phyloP scores from a whole-genome alignment of 805 yeast species.

The Cyberlindnera xylosilytica region DNA sequence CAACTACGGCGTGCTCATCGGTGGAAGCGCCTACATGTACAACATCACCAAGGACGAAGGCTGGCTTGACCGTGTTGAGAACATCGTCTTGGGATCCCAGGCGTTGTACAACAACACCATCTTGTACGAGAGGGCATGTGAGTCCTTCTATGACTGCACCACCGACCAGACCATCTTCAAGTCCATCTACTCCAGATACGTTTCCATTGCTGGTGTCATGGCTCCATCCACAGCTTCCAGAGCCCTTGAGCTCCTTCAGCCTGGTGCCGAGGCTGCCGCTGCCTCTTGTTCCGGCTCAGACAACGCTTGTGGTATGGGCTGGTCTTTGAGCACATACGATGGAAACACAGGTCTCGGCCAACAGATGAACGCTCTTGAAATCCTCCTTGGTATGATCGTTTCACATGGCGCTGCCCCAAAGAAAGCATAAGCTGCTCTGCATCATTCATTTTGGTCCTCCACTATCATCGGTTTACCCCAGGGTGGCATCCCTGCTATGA shows the following conservation, averaged over 20 bases:
- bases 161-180: conserved; percentile 88
- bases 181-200: conserved; percentile 72
- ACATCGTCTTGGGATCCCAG: conserved; percentile 25
- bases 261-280: conserved; percentile 73
- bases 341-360: conserved; percentile 81
- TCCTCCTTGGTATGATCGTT: conserved; percentile 43
- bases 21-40: conserved; percentile 74
- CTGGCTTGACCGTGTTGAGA: conserved; percentile 41
- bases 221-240: conserved; percentile 49
- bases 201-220: conserved; percentile 69
- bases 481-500: too few relatives aligned
- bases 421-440: neutral
- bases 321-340: conserved; percentile 69
- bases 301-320: conserved; percentile 80
- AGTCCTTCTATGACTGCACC: conserved; percentile 57
- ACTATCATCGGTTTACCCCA: too few relatives aligned
- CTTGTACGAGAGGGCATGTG: conserved; percentile 87
- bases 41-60: conserved; percentile 59
- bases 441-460: too few relatives aligned
- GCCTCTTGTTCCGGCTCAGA: conserved; percentile 86
- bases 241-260: conserved; percentile 33
- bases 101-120: conserved; percentile 42
- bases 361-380: conserved; percentile 82
- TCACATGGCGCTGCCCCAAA: conserved; percentile 3
- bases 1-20: conserved; percentile 70